Evolutionary conservation across 768 basidiomycete genomes (phyloP).

Genomic region (Suillus ampliporus): DNA sequence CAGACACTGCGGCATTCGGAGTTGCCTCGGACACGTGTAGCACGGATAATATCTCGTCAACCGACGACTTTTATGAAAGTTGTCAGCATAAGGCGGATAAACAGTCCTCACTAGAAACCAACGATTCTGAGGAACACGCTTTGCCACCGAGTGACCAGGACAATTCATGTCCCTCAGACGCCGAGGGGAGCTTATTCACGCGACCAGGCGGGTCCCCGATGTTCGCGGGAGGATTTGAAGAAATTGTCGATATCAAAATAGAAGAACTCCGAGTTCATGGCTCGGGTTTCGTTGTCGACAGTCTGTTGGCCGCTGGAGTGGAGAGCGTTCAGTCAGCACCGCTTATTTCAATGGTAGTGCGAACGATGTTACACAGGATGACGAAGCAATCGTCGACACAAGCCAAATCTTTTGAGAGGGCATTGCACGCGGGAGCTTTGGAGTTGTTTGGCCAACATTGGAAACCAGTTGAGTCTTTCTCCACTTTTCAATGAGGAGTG

Average conservation of each 20-base stretch:
- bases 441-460: conserved; percentile 19
- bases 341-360: conserved; percentile 9
- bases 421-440: conserved; percentile 15
- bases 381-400: conserved; percentile 2
- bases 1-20: conserved; percentile 9
- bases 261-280: conserved; percentile 7
- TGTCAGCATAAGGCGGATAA: background rate
- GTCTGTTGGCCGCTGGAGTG: conserved; percentile 12
- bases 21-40: background rate
- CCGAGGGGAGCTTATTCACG: conserved; percentile 11
- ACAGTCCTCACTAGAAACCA: conserved; percentile 6
- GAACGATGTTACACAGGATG: conserved; percentile 12
- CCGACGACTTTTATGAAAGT: background rate
- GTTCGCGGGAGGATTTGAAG: conserved; percentile 18
- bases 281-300: conserved; percentile 8
- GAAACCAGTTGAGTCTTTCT: conserved; percentile 13
- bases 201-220: background rate
- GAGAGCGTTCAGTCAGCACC: conserved; percentile 10
- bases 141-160: background rate
- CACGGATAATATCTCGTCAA: background rate
- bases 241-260: conserved; percentile 12
- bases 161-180: conserved; percentile 12
- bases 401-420: conserved; percentile 10
- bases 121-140: background rate
- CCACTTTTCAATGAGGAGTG: background rate